Evolutionary conservation across 2,329 filamentous ascomycete species (phyloP), one percentile per base, ranked within the genome.

Genomic region (Onygena corvina): DNA sequence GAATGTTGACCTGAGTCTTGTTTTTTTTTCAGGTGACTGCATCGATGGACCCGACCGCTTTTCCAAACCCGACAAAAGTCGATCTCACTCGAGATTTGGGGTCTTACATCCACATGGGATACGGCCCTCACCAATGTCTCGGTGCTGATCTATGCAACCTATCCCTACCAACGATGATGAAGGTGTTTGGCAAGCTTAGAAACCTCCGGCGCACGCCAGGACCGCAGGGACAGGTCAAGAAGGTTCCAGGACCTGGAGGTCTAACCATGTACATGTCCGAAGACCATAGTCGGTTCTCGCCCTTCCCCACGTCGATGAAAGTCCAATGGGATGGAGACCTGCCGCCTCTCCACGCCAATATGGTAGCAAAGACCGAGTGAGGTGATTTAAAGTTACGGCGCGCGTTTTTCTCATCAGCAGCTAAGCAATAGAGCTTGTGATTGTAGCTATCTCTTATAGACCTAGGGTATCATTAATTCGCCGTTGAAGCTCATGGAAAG

Each of bases 111-210:
- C 61, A 71, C 20, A 73, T 69, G 50, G 71, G 71, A 56, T 66
- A 66, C 40, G 71, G 72, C 0, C 66, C 70, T 34, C 73, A 76
- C 57, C 63, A 70, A 34, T 76, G 73, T 50, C 30, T 73, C 2
- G 68, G 65, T 33, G 61, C 64, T 18, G 63, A 71, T 1, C 55
- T 74, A 0, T 64, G 67, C 0, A 60, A 66, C 3, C 58, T 66
- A 0, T 71, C 67, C 35, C 59, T 75, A 4, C 46, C 52, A 1
- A 67, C 67, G 0, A 62, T 74, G 18, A 56, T 74, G 27, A 71
- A 68, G 58, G 62, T 72, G 3, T 59, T 60, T 0, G 70, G 69
- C 0, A 65, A 64, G 14, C 65, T 74, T 47, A 70, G 69, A 53
- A 56, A 69, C 35, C 62, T 74, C 1, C 68, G 71, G 4, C 67